phyloP scores from a whole-genome alignment of 2,329 filamentous ascomycete species.

The Fusarium lyarnte region DNA sequence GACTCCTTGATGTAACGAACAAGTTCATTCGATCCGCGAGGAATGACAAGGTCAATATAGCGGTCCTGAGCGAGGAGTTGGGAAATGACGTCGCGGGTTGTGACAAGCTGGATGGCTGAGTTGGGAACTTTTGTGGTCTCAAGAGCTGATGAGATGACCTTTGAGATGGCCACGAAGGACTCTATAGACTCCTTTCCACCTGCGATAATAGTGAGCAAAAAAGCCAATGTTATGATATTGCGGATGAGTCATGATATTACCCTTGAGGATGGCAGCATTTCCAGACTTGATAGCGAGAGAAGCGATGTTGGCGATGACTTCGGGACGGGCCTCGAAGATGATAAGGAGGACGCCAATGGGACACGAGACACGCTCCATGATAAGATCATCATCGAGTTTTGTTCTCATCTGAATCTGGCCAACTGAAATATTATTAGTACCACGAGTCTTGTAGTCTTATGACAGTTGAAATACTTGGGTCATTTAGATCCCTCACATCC shows the following conservation, averaged over 20 bases:
- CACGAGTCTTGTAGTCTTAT: background rate
- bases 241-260: conserved; percentile 55
- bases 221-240: too few relatives aligned
- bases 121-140: conserved; percentile 79
- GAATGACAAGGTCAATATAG: conserved; percentile 94
- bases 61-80: conserved; percentile 86
- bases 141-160: conserved; percentile 82
- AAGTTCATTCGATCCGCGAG: conserved; percentile 88
- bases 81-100: conserved; percentile 88
- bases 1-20: conserved; percentile 89
- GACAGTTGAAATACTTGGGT: conserved; percentile 71
- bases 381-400: conserved; percentile 84
- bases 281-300: conserved; percentile 96
- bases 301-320: conserved; percentile 98
- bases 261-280: conserved; percentile 96
- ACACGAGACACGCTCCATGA: conserved; percentile 87
- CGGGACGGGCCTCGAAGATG: conserved; percentile 96
- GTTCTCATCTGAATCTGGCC: conserved; percentile 87
- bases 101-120: conserved; percentile 90
- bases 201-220: conserved; percentile 42
- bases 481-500: conserved; percentile 83
- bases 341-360: conserved; percentile 98
- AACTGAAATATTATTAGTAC: conserved; percentile 59
- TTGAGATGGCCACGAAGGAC: conserved; percentile 92
- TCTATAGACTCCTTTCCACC: conserved; percentile 94